Evolutionary conservation across 371 early-diverging fungal species (phyloP).

Genomic region (Coemansia linderi): DNA sequence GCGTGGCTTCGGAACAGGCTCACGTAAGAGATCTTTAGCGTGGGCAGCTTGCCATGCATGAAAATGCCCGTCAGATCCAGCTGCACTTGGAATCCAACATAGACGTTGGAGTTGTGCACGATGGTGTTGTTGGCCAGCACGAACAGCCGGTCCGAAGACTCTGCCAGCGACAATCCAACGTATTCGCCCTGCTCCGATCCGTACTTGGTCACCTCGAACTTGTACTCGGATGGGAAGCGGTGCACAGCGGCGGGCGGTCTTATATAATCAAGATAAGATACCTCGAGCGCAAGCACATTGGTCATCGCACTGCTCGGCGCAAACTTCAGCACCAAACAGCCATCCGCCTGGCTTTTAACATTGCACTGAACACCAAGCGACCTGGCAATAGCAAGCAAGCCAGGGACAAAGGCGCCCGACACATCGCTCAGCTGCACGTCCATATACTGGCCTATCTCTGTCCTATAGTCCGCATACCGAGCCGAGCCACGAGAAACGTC

Average conservation of each 20-base stretch:
- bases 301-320: conserved; percentile 25
- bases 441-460: conserved; percentile 11
- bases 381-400: conserved; percentile 14
- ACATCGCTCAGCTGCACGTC: background rate
- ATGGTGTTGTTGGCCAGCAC: conserved; percentile 28
- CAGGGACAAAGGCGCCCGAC: background rate
- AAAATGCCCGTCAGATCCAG: conserved; percentile 98
- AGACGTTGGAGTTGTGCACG: conserved; percentile 79
- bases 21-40: conserved; percentile 97
- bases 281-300: conserved; percentile 15
- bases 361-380: conserved; percentile 29
- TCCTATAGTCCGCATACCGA: conserved; percentile 5
- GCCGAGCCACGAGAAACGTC: no score
- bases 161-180: conserved; percentile 37
- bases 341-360: background rate
- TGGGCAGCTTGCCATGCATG: conserved; percentile 99
- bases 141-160: conserved; percentile 24
- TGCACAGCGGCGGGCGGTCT: background rate
- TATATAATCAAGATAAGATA: background rate
- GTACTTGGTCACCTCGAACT: conserved; percentile 10
- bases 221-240: conserved; percentile 16
- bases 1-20: conserved; percentile 99
- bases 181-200: conserved; percentile 20
- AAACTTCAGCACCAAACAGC: background rate
- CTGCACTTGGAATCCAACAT: conserved; percentile 99